Base-by-base conservation (phyloP, 179 eudicot genomes). In the Actinidia arguta region DNA sequence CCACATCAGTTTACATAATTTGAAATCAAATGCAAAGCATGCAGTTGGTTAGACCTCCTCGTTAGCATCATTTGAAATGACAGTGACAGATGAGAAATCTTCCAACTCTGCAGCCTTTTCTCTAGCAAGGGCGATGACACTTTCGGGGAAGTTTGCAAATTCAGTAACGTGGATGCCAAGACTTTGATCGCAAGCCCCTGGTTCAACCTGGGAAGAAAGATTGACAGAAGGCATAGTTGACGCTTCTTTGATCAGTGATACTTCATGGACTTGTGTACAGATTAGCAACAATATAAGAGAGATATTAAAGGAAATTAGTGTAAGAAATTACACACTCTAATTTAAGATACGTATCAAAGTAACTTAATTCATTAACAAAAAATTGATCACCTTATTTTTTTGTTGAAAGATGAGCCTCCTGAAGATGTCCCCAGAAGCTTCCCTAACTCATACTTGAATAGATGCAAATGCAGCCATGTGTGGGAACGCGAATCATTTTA, bases 111-210 rank as follows among this genome's bases (percentile, higher is more conserved):
- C 94, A 86, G 99, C 99, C 89, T 96, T 96, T 89, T 93, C 96
- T 90, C 96, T 90, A 79, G 99, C 99, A 80, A 96, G 98, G 42
- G 91, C 79, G 51, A 96, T 94, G n/a, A 96, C 98, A 69, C 91
- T 83, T 85, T 90, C 94, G 73, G 99, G 99, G 84, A 96, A 95
- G 80, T 95, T 95, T 17, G 99, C 98, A 86, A 95, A 96, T 79
- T 96, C 99, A 62, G 99, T 98, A 80, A 96, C 99, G 74, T 96
- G 99, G 78, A 95, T 96, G 50, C 98, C 99, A 72, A 96, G 95
- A 90, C 99, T 96, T 90, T 96, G 99, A 89, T 96, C 99, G 87
- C 98, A 96, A 76, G 99, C 97, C 46, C 99, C 99, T 55, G 92
- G 93, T 85, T 95, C 97, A 87, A 96, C 96, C 99, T 96, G 90